phyloP scores from a whole-genome alignment of 345 rosid genomes.

The Hypericum perforatum region DNA sequence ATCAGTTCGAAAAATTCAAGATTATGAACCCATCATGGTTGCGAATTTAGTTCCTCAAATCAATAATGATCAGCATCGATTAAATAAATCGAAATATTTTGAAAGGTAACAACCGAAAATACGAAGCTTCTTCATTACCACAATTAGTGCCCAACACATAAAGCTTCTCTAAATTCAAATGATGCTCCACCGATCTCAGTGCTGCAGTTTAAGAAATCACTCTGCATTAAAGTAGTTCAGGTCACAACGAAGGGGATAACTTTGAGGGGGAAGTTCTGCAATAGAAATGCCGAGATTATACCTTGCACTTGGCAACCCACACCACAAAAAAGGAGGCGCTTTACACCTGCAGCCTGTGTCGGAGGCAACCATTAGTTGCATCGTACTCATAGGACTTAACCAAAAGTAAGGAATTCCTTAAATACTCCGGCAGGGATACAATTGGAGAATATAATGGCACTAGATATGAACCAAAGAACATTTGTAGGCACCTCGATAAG shows the following conservation, averaged over 20 bases:
- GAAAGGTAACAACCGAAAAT: no score
- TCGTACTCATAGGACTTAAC: no score
- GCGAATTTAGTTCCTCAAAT: no score
- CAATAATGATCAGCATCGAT: no score
- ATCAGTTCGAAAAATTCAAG: no score
- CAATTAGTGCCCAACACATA: conserved; percentile 96
- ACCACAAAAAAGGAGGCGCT: conserved; percentile 93
- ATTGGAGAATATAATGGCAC: no score
- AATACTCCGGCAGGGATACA: no score
- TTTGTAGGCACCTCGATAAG: conserved; percentile 56
- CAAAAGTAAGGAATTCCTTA: no score
- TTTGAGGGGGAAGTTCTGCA: conserved; percentile 7
- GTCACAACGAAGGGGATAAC: conserved; percentile 36
- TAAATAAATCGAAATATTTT: no score
- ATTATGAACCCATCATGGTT: no score
- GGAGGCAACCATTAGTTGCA: no score
- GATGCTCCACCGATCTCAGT: conserved; percentile 77
- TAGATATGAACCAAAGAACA: background rate
- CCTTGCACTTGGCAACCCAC: conserved; percentile 99
- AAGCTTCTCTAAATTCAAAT: conserved; percentile 83
- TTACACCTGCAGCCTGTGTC: conserved; percentile 74
- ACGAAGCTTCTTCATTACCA: conserved; percentile 34
- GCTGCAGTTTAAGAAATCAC: conserved; percentile 90
- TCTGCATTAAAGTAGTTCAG: conserved; percentile 79
- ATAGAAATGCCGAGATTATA: conserved; percentile 15